These are phyloP conservation scores for Desmodesmus armatus DNA, from an alignment of 139 green algal genomes.

Conservation along the genomic window DNA sequence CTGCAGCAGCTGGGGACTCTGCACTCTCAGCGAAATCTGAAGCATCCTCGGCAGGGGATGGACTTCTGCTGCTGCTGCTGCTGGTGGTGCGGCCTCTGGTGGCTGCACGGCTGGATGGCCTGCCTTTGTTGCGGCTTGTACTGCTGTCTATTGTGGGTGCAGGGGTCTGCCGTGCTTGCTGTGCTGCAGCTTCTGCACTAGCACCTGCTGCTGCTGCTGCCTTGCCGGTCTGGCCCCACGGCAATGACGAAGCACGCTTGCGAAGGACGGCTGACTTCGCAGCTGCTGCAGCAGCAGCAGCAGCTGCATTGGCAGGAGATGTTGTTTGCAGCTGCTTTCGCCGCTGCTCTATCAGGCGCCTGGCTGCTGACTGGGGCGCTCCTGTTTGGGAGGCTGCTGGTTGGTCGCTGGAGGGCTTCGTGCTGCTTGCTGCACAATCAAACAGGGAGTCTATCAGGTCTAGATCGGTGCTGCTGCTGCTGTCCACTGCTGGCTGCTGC, in stretches of 20 bases:
- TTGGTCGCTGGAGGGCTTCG: neutral
- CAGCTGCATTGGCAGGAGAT: neutral
- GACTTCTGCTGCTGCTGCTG: conserved; percentile 1
- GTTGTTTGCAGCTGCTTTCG: neutral
- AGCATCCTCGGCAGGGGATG: neutral
- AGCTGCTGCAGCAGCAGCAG: neutral
- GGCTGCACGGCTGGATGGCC: neutral
- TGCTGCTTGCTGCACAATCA: neutral
- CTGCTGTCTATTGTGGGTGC: too few species aligned
- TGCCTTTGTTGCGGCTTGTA: neutral
- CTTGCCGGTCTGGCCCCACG: neutral
- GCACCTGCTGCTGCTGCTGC: neutral
- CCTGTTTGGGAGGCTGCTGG: neutral
- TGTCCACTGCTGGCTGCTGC: conserved; percentile 7
- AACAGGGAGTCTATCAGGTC: conserved; percentile 26
- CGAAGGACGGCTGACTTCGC: neutral
- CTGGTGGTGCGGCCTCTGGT: conserved; percentile 1
- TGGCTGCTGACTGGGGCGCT: neutral
- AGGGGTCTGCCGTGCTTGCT: too few species aligned
- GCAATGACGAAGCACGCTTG: neutral
- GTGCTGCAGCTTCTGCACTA: neutral
- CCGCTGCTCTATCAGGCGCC: neutral
- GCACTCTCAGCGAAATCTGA: neutral
- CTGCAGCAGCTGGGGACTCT: neutral
- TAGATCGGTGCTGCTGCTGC: neutral